Evolutionary conservation across 78 protist species (phyloP).

Genomic region (Monosiga brevicollis): DNA sequence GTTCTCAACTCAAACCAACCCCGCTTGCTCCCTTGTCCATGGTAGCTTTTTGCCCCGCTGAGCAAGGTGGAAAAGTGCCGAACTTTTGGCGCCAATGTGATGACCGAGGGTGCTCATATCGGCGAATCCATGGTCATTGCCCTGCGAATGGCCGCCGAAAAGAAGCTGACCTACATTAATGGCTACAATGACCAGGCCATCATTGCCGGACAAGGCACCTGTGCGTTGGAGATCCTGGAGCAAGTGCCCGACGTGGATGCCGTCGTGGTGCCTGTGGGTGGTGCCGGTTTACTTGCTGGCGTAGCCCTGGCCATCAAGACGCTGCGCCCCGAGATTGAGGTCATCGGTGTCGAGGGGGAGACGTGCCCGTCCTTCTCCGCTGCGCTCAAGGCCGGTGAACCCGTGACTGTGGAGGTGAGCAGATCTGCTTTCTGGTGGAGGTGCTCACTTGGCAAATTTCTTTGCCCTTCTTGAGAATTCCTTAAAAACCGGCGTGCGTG

Average conservation of each 20-base stretch:
- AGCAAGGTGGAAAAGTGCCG: conserved; percentile 22
- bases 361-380: conserved; percentile 22
- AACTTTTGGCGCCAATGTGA: conserved; percentile 45
- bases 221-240: conserved; percentile 59
- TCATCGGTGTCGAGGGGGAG: conserved; percentile 57
- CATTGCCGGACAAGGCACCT: conserved; percentile 64
- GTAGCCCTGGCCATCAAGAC: conserved; percentile 51
- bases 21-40: too few relatives aligned
- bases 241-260: conserved; percentile 56
- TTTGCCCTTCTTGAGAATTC: too few relatives aligned
- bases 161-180: conserved; percentile 36
- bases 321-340: conserved; percentile 24
- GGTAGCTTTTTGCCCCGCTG: too few relatives aligned
- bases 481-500: too few relatives aligned
- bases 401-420: conserved; percentile 6
- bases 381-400: conserved; percentile 46
- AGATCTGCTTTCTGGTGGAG: too few relatives aligned
- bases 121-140: conserved; percentile 32
- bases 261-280: conserved; percentile 64
- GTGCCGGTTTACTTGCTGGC: conserved; percentile 73
- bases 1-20: too few relatives aligned
- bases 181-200: conserved; percentile 54
- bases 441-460: too few relatives aligned
- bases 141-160: background rate
- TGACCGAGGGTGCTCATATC: conserved; percentile 45